Conservation (phyloP, 2,329 filamentous ascomycete genomes). For the Claviceps cyperi region DNA sequence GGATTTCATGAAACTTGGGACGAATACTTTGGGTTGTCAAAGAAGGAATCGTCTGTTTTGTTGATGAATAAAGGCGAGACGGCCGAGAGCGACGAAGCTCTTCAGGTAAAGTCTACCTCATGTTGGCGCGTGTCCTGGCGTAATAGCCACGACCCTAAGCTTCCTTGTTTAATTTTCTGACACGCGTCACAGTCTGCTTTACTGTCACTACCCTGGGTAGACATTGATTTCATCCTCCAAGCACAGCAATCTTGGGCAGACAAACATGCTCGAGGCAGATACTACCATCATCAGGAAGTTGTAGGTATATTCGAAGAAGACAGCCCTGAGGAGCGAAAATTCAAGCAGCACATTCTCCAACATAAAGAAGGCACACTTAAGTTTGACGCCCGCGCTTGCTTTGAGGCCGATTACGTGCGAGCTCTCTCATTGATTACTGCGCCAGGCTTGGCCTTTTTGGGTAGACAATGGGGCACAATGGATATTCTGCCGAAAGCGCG, state of each 20-base stretch:
- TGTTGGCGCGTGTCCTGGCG: background rate
- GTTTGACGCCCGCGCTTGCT: no score
- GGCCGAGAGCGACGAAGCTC: slow-evolving; percentile 22
- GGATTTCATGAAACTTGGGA: slow-evolving; percentile 26
- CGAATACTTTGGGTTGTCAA: slow-evolving; percentile 17
- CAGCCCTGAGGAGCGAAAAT: no score
- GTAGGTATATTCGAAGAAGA: no score
- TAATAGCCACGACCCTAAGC: background rate
- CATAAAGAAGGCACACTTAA: no score
- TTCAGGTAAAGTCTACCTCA: slow-evolving; percentile 27
- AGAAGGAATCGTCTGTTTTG: background rate
- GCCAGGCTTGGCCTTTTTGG: no score
- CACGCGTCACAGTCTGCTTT: slow-evolving; percentile 24
- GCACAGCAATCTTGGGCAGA: slow-evolving; percentile 34
- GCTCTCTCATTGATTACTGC: no score
- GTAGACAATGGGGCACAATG: no score
- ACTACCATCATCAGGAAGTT: slow-evolving; percentile 16
- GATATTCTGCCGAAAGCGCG: no score
- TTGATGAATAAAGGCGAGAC: background rate
- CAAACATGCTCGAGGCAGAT: slow-evolving; percentile 19
- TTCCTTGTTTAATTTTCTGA: background rate
- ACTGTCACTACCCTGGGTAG: slow-evolving; percentile 29
- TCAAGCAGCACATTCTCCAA: no score
- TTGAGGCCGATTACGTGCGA: no score
- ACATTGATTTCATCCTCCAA: slow-evolving; percentile 29